A percentile compares a stretch with the other conserved stretches of the same genome.
Evolutionary conservation across 1,139 yeast genomes (phyloP).

Genomic region (Hyphopichia pseudoburtonii): DNA sequence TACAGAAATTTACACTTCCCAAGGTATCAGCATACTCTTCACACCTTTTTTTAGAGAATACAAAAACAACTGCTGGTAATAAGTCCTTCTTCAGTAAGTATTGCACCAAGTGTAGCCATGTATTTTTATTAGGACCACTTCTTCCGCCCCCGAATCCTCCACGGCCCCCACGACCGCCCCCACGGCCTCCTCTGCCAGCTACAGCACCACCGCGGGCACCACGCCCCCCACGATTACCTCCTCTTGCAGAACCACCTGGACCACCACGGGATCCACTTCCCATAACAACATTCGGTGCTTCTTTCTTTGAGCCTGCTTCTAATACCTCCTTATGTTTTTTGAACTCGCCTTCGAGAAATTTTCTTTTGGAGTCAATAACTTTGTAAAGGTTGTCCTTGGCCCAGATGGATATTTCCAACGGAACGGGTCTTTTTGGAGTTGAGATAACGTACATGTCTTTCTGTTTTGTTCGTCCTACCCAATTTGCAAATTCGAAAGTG

Average conservation of each 20-base stretch:
- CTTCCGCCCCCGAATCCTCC: conserved; percentile 41
- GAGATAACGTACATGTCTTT: conserved; percentile 95
- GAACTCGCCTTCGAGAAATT: conserved; percentile 65
- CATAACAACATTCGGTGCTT: conserved; percentile 35
- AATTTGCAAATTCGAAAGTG: conserved; percentile 94
- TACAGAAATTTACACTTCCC: conserved; percentile 74
- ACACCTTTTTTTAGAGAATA: conserved; percentile 89
- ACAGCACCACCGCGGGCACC: conserved; percentile 23
- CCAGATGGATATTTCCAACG: conserved; percentile 83
- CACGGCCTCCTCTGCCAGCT: conserved; percentile 18
- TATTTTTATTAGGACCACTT: conserved; percentile 75
- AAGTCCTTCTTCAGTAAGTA: conserved; percentile 63
- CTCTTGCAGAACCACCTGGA: conserved; percentile 46
- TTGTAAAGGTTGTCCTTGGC: conserved; percentile 67
- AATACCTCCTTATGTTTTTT: conserved; percentile 58
- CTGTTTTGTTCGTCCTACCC: conserved; percentile 97
- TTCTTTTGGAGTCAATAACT: conserved; percentile 71
- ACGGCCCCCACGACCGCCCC: conserved; percentile 31
- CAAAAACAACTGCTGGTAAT: conserved; percentile 89
- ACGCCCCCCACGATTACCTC: conserved; percentile 36
- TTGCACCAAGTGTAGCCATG: conserved; percentile 79
- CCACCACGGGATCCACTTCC: conserved; percentile 48
- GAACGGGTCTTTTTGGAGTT: conserved; percentile 94
- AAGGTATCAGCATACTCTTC: conserved; percentile 88
- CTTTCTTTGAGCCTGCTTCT: conserved; percentile 34